Evolutionary conservation across 2,329 filamentous ascomycete genomes (phyloP).

Genomic region (Periconia digitata): DNA sequence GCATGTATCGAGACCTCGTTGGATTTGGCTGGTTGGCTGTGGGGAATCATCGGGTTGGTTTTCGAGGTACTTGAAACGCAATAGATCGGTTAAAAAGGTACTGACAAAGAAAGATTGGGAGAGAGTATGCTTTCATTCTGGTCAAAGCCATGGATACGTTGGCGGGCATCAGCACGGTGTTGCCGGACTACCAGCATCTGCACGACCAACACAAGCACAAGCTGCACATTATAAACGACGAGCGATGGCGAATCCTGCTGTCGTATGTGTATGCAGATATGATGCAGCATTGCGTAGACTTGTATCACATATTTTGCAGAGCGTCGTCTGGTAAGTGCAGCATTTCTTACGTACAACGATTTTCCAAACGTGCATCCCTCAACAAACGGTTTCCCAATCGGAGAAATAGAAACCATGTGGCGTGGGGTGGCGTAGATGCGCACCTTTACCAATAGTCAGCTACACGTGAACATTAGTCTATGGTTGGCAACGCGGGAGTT

Average conservation of each 20-base stretch:
- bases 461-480: constrained; percentile 2
- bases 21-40: constrained; percentile 27
- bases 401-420: neutral
- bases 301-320: constrained; percentile 31
- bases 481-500: neutral
- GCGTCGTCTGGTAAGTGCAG: constrained; percentile 25
- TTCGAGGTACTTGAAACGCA: constrained; percentile 22
- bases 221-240: constrained; percentile 10
- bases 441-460: constrained; percentile 7
- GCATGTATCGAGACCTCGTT: constrained; percentile 16
- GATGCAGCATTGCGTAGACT: constrained; percentile 25
- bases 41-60: constrained; percentile 23
- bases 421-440: constrained; percentile 1
- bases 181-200: constrained; percentile 28
- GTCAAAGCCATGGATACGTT: constrained; percentile 29
- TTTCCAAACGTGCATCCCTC: constrained; percentile 5
- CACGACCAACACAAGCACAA: constrained; percentile 16
- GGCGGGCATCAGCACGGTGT: constrained; percentile 20
- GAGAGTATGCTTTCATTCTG: constrained; percentile 21
- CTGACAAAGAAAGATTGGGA: constrained; percentile 17
- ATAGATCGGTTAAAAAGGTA: neutral
- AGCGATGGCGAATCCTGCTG: constrained; percentile 18
- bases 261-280: constrained; percentile 32
- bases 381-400: constrained; percentile 4
- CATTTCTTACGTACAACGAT: constrained; percentile 13